Conservation (phyloP, 192 early-diverging fungal genomes). For the Haplosporangium gracile region DNA sequence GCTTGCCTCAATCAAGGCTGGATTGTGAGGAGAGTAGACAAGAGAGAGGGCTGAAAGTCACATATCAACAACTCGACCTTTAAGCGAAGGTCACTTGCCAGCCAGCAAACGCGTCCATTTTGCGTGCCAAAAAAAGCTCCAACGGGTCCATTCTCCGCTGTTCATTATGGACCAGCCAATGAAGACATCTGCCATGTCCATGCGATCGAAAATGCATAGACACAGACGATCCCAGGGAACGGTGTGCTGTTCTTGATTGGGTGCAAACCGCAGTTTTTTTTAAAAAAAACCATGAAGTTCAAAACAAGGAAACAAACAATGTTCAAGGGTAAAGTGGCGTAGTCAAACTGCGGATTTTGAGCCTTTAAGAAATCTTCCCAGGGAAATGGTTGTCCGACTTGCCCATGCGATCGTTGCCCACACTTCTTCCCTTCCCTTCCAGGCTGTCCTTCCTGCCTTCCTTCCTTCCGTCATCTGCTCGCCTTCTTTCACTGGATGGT, state of each 20-base stretch:
- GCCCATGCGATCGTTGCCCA: not conserved
- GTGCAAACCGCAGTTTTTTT: too few species aligned
- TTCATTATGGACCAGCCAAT: not conserved
- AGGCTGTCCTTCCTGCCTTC: not conserved
- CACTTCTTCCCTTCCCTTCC: not conserved
- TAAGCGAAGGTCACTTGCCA: too few species aligned
- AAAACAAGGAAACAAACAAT: too few species aligned
- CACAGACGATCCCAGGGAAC: not conserved
- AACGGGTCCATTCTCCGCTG: not conserved
- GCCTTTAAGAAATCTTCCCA: not conserved
- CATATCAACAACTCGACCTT: too few species aligned
- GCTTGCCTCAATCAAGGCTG: too few species aligned
- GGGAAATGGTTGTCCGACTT: not conserved
- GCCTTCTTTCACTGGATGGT: not conserved
- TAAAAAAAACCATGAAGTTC: too few species aligned
- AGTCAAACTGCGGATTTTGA: conserved; percentile 12
- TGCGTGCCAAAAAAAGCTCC: not conserved
- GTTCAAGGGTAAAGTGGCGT: not conserved
- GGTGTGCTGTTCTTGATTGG: too few species aligned
- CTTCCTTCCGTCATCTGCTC: not conserved
- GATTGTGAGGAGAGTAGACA: too few species aligned
- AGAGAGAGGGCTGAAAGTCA: too few species aligned
- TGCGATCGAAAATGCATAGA: not conserved
- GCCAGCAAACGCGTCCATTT: not conserved
- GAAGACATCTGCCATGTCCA: not conserved